Base-by-base conservation (phyloP, 352 stramenopile genomes). In the Phytophthora rubi region DNA sequence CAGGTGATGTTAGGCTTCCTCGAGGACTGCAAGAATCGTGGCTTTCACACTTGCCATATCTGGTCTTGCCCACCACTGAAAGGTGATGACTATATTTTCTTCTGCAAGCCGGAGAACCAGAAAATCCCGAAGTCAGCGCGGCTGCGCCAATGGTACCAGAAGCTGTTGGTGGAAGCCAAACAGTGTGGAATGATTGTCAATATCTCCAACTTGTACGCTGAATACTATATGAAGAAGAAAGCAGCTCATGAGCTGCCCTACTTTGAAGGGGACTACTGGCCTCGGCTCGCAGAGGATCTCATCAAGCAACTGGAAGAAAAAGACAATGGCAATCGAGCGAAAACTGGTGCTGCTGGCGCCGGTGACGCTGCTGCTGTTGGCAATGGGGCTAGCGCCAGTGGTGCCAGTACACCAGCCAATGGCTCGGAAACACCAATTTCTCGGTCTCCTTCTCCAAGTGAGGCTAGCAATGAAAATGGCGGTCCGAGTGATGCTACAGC, bases 241-340 rank as follows among this genome's bases (percentile, higher is more conserved):
- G 79, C 83, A 16, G 89, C 89, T 1, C 83, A 94, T 33, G 88
- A 97, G 44, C 65, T 99, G 47, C 98, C 98, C 6, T 99, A 99
- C 77, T 99, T 99, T 77, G 98, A 99, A 78, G 98, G 98, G 18
- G 98, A 99, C 69, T 99, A 99, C 69, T 99, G 98, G 93, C 97
- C 97, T 7, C 93, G 95, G 23, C 94, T 99, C 35, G 96, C 97
- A 2, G 98, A 99, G 66, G 98, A 99, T 81, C 91, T 99, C 55
- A 99, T 99, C 65, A 99, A 99, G 77, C 96, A 99, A 59, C 82
- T 99, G 9, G 96, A 99, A 66, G 96, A 99, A 51, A 98, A 98
- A 68, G 85, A 89, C 23, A 71, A 66, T 18, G 76, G 79, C 30
- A 71, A 73, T 23, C 71, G 75, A 45, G 63, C 58, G 2, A 82